Base-by-base conservation (phyloP, 148 eudicot genomes). In the Suaeda aralocaspica region DNA sequence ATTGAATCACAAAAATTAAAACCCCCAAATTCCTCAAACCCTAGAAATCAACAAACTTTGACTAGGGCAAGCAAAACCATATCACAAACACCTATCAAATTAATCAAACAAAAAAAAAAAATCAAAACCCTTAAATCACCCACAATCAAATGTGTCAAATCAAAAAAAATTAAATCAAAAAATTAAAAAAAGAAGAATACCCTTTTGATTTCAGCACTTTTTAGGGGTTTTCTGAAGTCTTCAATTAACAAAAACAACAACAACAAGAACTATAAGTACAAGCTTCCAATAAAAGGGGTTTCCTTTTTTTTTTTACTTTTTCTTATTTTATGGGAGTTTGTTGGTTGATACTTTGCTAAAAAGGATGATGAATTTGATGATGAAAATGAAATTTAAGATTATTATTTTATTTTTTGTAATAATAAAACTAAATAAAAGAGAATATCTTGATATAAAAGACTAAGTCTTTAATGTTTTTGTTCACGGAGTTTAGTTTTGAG, bases 81-180 rank as follows among this genome's bases (percentile, higher is more conserved):
- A 16, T 34, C 12, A 30, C 29, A 63, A 64, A 30, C n/a, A 29
- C 15, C 66, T 4, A 26, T 39, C 72, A 64, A 65, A 64, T 34
- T 65, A n/a, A 10, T 9, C 45, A 48, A 53, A 29, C n/a, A 68
- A 61, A 55, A 30, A 10, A 22, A 15, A 22, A 64, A 58, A 12
- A 31, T 11, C 22, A 65, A 59, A 77, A 42, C 72, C 72, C 67
- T 53, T 60, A 67, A 61, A 66, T 41, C 71, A 72, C 31, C 72
- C 42, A 15, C 19, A 58, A 64, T 13, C 4, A 26, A 72, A 62
- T 31, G 4, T 31, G 51, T 57, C 42, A 70, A 48, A 50, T 48
- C 16, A 28, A 50, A 69, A 31, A 62, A 15, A 25, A 14, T n/a
- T 26, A 16, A 45, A 76, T 45, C 3, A 15, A 12, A 46, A 1